Base-by-base conservation (phyloP, 768 basidiomycete species). In the Hemileccinum rubropunctum region DNA sequence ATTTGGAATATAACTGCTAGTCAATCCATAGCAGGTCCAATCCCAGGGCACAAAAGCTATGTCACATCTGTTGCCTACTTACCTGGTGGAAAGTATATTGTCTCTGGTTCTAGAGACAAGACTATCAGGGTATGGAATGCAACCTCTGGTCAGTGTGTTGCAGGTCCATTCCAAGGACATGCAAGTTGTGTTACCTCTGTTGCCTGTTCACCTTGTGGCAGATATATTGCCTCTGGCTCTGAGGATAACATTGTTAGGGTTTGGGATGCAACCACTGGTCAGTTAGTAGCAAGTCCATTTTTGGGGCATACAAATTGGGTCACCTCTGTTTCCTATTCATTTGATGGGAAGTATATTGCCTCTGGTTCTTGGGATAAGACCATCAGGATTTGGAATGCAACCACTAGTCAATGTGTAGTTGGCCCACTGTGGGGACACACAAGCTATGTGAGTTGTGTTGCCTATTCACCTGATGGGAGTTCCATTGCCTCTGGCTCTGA, bases 141-240 rank as follows among this genome's bases (percentile, higher is more conserved):
- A 23, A 34, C 12, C 38, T 18, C 38, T 23, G 38, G 38, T 8
- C 15, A 42, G 39, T n/a, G 1, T 34, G 40, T 48, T 33, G 14
- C 23, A 30, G 35, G 27, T 18, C 46, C 46, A 39, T 38, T 38
- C 15, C 48, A 50, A 17, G 48, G 48, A 20, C 48, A 50, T 10
- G 8, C 35, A 44, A 13, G 8, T 42, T 7, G 11, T 23, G 15
- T 48, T 4, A 38, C 6, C 13, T 44, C 42, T 28, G 9, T 50
- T 21, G 33, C 33, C 15, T 35, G 33, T 17, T 45, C 45, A 7
- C 45, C 23, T 8, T n/a, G 11, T 46, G 44, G 41, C 4, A 13
- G 7, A 3, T 9, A 46, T 10, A 34, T 51, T 40, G 23, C 8
- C 33, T 40, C 50, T 40, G 50, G 43, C 17, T 51, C 37, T 27